phyloP scores from a whole-genome alignment of 495 filamentous ascomycete species.

The Neurospora pannonica region DNA sequence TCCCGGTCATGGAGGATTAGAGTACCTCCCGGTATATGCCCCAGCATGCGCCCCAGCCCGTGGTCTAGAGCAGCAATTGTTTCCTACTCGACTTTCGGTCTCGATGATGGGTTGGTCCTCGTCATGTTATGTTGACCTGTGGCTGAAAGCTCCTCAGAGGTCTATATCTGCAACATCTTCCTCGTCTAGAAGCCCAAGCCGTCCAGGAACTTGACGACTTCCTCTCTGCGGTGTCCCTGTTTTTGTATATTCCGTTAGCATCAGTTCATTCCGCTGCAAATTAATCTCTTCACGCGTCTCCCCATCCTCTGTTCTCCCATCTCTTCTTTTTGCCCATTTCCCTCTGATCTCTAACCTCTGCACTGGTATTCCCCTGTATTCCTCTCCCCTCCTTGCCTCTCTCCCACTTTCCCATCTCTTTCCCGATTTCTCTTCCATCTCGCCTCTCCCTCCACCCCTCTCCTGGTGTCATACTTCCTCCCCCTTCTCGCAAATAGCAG shows the following conservation, averaged over 20 bases:
- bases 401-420: not conserved
- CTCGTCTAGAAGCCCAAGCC: not conserved
- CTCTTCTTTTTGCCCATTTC: too few species aligned
- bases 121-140: not conserved
- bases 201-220: constrained; percentile 4
- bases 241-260: not conserved
- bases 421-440: not conserved
- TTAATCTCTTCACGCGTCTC: too few species aligned
- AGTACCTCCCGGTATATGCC: not conserved
- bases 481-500: not conserved
- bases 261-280: not conserved
- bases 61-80: not conserved
- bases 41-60: not conserved
- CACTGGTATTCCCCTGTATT: too few species aligned
- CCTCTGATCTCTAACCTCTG: too few species aligned
- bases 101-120: not conserved
- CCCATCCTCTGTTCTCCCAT: not conserved
- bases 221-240: constrained; percentile 9
- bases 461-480: too few species aligned
- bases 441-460: not conserved
- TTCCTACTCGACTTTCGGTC: not conserved
- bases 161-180: not conserved
- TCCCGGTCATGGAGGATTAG: not conserved
- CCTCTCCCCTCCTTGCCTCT: not conserved
- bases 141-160: not conserved